Percentiles rank a stretch among this genome's conserved stretches.
These are phyloP conservation scores for Chaetoceros muelleri DNA, from an alignment of 108 stramenopile genomes.

Conservation along the genomic window DNA sequence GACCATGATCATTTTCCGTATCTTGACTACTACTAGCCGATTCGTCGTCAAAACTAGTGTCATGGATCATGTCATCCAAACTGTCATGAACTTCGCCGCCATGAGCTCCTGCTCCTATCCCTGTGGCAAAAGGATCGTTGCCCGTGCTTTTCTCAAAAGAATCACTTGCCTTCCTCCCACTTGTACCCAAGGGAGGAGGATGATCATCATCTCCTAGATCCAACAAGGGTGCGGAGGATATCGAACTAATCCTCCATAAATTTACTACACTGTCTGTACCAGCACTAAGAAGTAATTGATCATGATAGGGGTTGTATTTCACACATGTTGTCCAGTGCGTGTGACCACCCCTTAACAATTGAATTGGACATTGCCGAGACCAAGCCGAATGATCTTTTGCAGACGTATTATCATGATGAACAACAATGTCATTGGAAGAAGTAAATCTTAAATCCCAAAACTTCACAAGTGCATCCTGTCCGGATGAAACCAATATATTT, in stretches of 20 bases:
- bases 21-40: slow-evolving; percentile 2
- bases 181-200: slow-evolving; percentile 4
- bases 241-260: slow-evolving; percentile 90
- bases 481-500: slow-evolving; percentile 69
- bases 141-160: slow-evolving; percentile 9
- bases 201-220: slow-evolving; percentile 47
- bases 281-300: slow-evolving; percentile 90
- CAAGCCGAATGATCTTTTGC: too few species aligned
- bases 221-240: slow-evolving; percentile 89
- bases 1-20: slow-evolving; percentile 19
- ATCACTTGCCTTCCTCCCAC: slow-evolving; percentile 2
- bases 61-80: slow-evolving; percentile 6
- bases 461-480: slow-evolving; percentile 87
- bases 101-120: too few species aligned
- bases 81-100: not conserved
- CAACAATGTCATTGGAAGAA: slow-evolving; percentile 8
- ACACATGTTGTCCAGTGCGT: slow-evolving; percentile 78
- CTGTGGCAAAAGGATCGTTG: not conserved
- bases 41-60: slow-evolving; percentile 6
- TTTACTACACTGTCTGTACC: slow-evolving; percentile 89
- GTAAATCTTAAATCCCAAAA: slow-evolving; percentile 89
- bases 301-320: slow-evolving; percentile 95
- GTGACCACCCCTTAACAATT: slow-evolving; percentile 75
- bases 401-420: not conserved
- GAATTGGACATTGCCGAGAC: slow-evolving; percentile 28